phyloP scores from a whole-genome alignment of 805 yeast species.

The Dipodascopsis uninucleata region DNA sequence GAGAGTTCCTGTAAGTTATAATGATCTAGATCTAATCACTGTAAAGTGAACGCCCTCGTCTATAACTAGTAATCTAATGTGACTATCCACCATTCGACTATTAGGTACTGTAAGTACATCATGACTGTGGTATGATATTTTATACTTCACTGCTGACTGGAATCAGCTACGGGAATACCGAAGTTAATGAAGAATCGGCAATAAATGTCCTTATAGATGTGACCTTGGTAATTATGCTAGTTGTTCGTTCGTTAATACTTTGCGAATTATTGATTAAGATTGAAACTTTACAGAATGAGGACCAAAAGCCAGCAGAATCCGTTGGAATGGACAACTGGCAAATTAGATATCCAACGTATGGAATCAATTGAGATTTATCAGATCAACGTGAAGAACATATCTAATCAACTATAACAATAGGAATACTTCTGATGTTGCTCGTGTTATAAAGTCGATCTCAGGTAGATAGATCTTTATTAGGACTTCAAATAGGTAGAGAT shows the following conservation, averaged over 20 bases:
- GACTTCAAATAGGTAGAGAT: background rate
- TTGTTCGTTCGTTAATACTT: background rate
- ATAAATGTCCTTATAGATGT: slow-evolving; percentile 19
- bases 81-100: too few relatives aligned
- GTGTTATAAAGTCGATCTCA: slow-evolving; percentile 8
- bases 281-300: slow-evolving; percentile 6
- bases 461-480: slow-evolving; percentile 1
- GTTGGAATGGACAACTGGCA: slow-evolving; percentile 24
- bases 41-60: too few relatives aligned
- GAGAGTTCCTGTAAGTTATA: slow-evolving; percentile 21
- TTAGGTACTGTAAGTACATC: background rate
- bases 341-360: slow-evolving; percentile 24
- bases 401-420: too few relatives aligned
- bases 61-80: too few relatives aligned
- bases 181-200: slow-evolving; percentile 14
- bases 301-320: slow-evolving; percentile 1
- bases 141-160: background rate
- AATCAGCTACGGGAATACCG: slow-evolving; percentile 12
- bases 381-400: background rate
- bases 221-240: slow-evolving; percentile 4
- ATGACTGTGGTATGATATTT: background rate
- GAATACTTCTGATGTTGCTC: slow-evolving; percentile 11
- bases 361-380: background rate
- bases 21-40: slow-evolving; percentile 2
- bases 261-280: background rate